Evolutionary conservation across 768 basidiomycete species (phyloP), one percentile per base, ranked within the genome.

Genomic region (Amylocystis lapponica): DNA sequence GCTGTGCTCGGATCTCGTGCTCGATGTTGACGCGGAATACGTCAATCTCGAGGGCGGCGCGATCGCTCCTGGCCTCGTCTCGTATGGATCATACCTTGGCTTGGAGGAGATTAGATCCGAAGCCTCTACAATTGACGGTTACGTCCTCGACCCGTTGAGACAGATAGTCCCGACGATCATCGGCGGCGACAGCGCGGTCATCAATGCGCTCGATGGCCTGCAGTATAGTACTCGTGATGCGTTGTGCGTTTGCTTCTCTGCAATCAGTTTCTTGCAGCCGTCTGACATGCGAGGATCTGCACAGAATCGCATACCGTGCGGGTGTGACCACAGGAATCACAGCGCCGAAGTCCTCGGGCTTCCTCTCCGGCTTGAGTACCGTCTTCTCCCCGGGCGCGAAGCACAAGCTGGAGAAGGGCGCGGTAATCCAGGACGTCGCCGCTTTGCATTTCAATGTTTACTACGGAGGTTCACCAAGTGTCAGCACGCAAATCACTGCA

Each of bases 401-500:
- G 11, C 66, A 71, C 41, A 59, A 65, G 19, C 66, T 76, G 16
- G 61, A 64, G 16, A 34, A 56, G 0, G 59, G 60, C 21, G 71
- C 74, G 6, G 59, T 78, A 27, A 49, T 73, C 30, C 64, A 71
- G 51, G 60, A 65, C 12, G 33, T 49, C 20, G 52, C 54, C 49
- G 31, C 59, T 63, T 38, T 74, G 66, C 45, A 72, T 66, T 11
- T 70, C 66, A 3, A 70, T 67, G 12, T 62, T 54, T 23, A 46
- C 12, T 36, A 70, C 66, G 51, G 67, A 81, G 52, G 70, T 43
- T 45, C 71, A 7, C 31, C 44, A n/a, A 83, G 86, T 44, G 71
- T 88, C 19, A 89, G 88, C 61, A 84, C 83, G 12, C 80, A 89
- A 50, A 81, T 93, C 48, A 81, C 81, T 12, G 69, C 77, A 4